phyloP scores from a whole-genome alignment of 192 early-diverging fungal species.

The Coemansia sp. region DNA sequence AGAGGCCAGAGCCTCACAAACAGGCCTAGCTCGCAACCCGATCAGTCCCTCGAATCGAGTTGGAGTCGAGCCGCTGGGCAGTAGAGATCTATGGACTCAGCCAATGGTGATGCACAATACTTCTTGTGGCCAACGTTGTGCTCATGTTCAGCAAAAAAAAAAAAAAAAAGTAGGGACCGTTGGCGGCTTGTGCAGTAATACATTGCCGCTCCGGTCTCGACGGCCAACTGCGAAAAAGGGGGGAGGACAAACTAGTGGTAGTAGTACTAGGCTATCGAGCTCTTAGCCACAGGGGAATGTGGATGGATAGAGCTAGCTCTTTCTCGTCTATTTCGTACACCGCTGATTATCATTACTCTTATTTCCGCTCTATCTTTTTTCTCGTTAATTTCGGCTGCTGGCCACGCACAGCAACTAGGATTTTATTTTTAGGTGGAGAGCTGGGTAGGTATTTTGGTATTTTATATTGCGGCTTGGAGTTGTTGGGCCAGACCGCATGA shows the following conservation, averaged over 20 bases:
- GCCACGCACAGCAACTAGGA: neutral
- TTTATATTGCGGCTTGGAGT: neutral
- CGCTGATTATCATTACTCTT: neutral
- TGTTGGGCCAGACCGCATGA: neutral
- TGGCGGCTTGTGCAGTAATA: neutral
- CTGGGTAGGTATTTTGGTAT: neutral
- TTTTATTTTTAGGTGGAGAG: neutral
- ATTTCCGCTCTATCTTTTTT: no score
- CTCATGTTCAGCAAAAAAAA: no score
- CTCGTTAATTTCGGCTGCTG: neutral
- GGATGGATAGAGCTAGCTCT: neutral
- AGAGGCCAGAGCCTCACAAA: no score
- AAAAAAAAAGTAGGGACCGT: conserved; percentile 5
- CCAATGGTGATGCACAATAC: no score
- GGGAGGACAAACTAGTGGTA: neutral
- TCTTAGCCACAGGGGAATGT: neutral
- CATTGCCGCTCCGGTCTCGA: neutral
- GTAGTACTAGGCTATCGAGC: neutral
- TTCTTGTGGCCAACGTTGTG: no score
- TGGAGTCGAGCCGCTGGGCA: no score
- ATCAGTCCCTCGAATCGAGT: no score
- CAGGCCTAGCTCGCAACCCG: no score
- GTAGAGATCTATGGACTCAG: no score
- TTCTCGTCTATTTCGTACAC: neutral
- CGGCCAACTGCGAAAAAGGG: neutral